Evolutionary conservation across 2,329 filamentous ascomycete species (phyloP).

Genomic region (Cladobotryum protrusum): DNA sequence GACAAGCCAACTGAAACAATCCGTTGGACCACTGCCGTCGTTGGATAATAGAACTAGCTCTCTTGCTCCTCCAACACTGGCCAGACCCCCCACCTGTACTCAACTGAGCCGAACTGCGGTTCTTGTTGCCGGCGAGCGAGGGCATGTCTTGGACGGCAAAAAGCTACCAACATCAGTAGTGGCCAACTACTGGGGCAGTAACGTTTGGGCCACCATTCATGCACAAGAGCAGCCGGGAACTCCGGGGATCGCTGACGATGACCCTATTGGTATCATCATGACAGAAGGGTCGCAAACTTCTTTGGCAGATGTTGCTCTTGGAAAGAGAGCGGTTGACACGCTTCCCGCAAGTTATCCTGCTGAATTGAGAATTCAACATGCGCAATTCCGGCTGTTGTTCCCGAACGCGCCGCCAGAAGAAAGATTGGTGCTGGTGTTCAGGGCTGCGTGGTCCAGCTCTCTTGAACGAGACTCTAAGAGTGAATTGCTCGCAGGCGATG

Average conservation of each 20-base stretch:
- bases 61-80: conserved; percentile 75
- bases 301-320: conserved; percentile 24
- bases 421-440: conserved; percentile 84
- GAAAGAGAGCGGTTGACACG: conserved; percentile 36
- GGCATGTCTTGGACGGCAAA: conserved; percentile 59
- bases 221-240: conserved; percentile 24
- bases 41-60: conserved; percentile 49
- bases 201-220: conserved; percentile 55
- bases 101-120: conserved; percentile 83
- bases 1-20: conserved; percentile 22
- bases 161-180: conserved; percentile 78
- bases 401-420: conserved; percentile 71
- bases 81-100: conserved; percentile 75
- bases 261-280: conserved; percentile 36
- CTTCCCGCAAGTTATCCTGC: conserved; percentile 74
- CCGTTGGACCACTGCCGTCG: conserved; percentile 28
- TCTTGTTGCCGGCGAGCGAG: conserved; percentile 69
- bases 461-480: conserved; percentile 35
- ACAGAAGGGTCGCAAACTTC: conserved; percentile 24
- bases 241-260: conserved; percentile 31
- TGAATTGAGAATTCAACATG: conserved; percentile 78
- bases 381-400: conserved; percentile 89
- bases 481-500: conserved; percentile 49
- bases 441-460: conserved; percentile 71
- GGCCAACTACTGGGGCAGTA: conserved; percentile 91